A percentile compares a stretch with the other conserved stretches of the same genome.
Conservation (phyloP, 495 filamentous ascomycete species). For the Aspergillus hancockii region DNA sequence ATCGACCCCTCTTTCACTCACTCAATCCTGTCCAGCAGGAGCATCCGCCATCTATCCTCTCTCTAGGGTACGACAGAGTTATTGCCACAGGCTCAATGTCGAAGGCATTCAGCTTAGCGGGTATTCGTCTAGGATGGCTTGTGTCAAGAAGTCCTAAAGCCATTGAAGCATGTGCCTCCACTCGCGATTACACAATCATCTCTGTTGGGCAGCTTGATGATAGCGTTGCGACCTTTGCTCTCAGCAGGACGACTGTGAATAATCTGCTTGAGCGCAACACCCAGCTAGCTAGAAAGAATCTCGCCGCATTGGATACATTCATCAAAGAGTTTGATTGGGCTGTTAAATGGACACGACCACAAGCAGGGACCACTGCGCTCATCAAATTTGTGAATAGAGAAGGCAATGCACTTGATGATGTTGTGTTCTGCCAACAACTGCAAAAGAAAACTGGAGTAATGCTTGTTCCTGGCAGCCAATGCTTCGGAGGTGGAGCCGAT, state of each 20-base stretch:
- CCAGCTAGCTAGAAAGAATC: slow-evolving; percentile 62
- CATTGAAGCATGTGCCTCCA: slow-evolving; percentile 56
- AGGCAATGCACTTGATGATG: slow-evolving; percentile 64
- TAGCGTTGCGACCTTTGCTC: slow-evolving; percentile 66
- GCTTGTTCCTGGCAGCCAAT: slow-evolving; percentile 66
- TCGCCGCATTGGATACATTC: slow-evolving; percentile 61
- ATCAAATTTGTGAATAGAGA: slow-evolving; percentile 56
- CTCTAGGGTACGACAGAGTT: slow-evolving; percentile 64
- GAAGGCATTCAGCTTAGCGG: slow-evolving; percentile 78
- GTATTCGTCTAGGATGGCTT: slow-evolving; percentile 76
- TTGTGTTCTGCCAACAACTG: slow-evolving; percentile 63
- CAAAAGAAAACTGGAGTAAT: slow-evolving; percentile 66
- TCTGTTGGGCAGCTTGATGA: slow-evolving; percentile 77
- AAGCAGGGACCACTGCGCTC: slow-evolving; percentile 74
- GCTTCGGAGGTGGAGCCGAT: slow-evolving; percentile 64
- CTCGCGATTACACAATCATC: slow-evolving; percentile 77
- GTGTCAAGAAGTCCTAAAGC: slow-evolving; percentile 59
- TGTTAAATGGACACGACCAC: slow-evolving; percentile 67
- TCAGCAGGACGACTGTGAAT: slow-evolving; percentile 56
- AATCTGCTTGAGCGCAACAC: slow-evolving; percentile 63
- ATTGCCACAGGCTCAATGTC: slow-evolving; percentile 75
- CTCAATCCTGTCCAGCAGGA: slow-evolving; percentile 28
- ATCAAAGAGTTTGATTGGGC: slow-evolving; percentile 55
- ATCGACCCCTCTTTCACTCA: slow-evolving; percentile 76
- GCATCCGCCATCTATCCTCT: slow-evolving; percentile 63